These are phyloP conservation scores for Apiospora sp. DNA, from an alignment of 2,329 filamentous ascomycete species.

Conservation along the genomic window DNA sequence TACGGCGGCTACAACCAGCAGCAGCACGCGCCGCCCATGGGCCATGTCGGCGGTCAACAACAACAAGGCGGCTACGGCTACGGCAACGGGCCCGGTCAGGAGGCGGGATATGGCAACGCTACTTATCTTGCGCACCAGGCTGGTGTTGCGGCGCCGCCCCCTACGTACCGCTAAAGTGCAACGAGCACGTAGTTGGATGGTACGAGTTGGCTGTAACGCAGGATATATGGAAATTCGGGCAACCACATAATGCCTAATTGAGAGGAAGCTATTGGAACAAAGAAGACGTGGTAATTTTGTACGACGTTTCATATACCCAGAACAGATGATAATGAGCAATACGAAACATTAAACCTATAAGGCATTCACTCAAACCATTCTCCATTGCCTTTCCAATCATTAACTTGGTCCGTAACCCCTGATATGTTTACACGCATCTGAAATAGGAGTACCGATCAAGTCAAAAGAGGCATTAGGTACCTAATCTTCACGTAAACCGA, in stretches of 20 bases:
- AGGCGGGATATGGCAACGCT: not conserved
- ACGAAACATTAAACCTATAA: not conserved
- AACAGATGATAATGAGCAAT: not conserved
- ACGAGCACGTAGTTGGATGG: not conserved
- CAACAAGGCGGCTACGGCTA: not conserved
- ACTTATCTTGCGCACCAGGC: not conserved
- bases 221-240: not conserved
- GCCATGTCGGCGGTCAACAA: not conserved
- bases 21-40: slow-evolving; percentile 13
- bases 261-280: not conserved
- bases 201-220: not conserved
- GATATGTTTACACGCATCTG: too few species aligned
- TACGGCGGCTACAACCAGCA: slow-evolving; percentile 14
- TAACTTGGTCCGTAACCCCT: too few species aligned
- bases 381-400: too few species aligned
- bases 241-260: not conserved
- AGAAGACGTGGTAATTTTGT: not conserved
- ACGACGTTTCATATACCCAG: slow-evolving; percentile 4
- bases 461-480: too few species aligned
- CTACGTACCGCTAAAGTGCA: not conserved
- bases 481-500: too few species aligned
- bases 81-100: slow-evolving; percentile 4
- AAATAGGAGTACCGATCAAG: too few species aligned
- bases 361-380: too few species aligned
- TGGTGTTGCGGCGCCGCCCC: not conserved